Conservation (phyloP, 371 early-diverging fungal species). For the Circinella umbellata region DNA sequence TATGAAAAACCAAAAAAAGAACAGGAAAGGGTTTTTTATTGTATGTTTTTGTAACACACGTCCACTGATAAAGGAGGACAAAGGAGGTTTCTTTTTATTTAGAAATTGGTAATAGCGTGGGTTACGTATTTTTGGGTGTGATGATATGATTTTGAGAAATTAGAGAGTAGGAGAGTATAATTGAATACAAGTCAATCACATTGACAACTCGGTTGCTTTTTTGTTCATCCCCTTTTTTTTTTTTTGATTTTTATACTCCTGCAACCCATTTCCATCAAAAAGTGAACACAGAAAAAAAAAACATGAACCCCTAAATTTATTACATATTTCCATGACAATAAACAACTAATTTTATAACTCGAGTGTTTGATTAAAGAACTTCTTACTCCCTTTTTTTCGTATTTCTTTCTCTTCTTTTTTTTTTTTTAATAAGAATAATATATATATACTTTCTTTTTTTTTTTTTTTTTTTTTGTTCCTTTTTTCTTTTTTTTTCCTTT, state of each 20-base stretch:
- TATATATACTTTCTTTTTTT: conserved; percentile 17
- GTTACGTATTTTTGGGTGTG: no score
- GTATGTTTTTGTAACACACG: background rate
- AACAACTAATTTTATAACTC: background rate
- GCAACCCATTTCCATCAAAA: no score
- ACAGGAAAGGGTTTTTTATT: background rate
- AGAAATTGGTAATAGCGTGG: no score
- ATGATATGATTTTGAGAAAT: no score
- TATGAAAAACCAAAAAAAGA: background rate
- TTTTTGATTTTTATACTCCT: no score
- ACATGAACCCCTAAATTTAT: background rate
- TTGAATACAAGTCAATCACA: no score
- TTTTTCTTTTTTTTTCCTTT: conserved; percentile 22
- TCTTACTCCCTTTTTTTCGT: no score
- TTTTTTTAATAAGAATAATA: background rate
- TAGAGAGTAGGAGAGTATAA: no score
- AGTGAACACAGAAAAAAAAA: background rate
- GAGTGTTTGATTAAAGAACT: no score
- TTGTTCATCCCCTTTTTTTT: no score
- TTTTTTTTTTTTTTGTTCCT: conserved; percentile 11
- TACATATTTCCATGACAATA: background rate
- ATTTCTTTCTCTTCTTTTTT: conserved; percentile 17
- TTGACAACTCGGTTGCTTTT: no score
- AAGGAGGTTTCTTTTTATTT: no score
- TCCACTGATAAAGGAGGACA: conserved; percentile 1